phyloP scores from a whole-genome alignment of 139 green algal species.

The Tetradesmus lagerheimii region DNA sequence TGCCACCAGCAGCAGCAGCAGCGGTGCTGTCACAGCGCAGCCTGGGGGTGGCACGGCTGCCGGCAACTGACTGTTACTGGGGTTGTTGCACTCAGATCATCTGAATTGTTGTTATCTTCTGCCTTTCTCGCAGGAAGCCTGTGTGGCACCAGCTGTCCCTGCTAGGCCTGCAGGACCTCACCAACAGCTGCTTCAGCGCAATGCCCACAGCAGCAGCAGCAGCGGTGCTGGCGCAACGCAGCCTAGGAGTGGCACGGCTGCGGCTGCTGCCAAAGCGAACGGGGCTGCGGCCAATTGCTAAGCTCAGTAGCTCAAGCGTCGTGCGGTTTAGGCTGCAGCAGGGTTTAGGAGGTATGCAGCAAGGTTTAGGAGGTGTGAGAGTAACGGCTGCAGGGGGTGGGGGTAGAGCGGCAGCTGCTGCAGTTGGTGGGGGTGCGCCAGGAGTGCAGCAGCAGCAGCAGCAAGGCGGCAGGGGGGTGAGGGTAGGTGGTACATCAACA shows the following conservation, averaged over 20 bases:
- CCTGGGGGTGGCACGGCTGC: conserved; percentile 79
- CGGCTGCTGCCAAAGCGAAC: conserved; percentile 86
- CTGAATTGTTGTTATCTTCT: too few species aligned
- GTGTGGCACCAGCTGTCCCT: conserved; percentile 78
- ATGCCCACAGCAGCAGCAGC: conserved; percentile 49
- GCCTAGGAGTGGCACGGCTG: conserved; percentile 79
- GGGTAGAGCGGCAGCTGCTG: neutral
- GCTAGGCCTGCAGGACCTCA: conserved; percentile 58
- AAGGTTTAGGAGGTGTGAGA: neutral
- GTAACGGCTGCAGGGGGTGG: neutral
- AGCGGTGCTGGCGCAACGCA: conserved; percentile 60
- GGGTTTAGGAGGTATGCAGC: neutral
- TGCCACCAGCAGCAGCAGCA: conserved; percentile 49
- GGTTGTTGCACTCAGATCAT: too few species aligned
- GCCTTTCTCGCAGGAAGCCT: conserved; percentile 78
- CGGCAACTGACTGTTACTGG: too few species aligned
- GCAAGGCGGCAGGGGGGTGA: neutral
- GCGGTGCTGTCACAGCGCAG: conserved; percentile 59
- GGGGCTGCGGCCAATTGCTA: conserved; percentile 85
- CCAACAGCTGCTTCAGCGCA: conserved; percentile 31
- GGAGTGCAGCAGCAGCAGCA: neutral
- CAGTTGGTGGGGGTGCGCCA: neutral
- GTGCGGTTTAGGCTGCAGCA: conserved; percentile 57
- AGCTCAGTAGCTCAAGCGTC: conserved; percentile 65
- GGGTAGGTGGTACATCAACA: neutral